These are phyloP conservation scores for Rhodotorula sp. DNA, from an alignment of 1,284 basidiomycete genomes.

Conservation along the genomic window DNA sequence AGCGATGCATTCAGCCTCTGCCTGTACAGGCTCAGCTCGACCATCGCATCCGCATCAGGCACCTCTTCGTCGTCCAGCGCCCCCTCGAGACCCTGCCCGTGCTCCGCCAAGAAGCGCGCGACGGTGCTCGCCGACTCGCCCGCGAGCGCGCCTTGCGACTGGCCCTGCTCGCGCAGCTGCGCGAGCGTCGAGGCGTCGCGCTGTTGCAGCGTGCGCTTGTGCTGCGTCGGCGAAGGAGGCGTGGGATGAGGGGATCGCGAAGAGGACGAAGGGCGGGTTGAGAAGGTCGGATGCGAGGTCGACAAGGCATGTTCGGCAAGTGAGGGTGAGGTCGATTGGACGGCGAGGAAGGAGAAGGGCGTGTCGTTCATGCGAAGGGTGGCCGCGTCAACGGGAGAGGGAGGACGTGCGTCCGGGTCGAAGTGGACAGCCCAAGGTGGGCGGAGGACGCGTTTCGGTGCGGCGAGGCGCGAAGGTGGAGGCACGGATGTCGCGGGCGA, in stretches of 20 bases:
- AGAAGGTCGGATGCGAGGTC: too few relatives aligned
- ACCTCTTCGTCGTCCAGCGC: background rate
- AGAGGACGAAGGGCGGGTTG: background rate
- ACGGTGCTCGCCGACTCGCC: too few relatives aligned
- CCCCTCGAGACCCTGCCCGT: too few relatives aligned
- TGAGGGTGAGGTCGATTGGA: too few relatives aligned
- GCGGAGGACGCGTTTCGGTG: background rate
- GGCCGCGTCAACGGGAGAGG: background rate
- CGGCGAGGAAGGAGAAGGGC: background rate
- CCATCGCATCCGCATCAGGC: slow-evolving; percentile 3
- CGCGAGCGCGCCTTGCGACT: background rate
- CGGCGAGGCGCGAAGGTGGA: background rate
- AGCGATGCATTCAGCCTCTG: background rate
- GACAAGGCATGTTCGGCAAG: too few relatives aligned
- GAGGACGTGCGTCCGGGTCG: background rate
- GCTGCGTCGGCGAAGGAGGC: background rate
- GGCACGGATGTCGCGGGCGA: background rate
- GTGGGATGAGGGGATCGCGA: too few relatives aligned
- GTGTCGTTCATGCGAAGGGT: too few relatives aligned
- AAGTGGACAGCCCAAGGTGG: background rate
- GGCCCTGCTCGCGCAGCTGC: background rate
- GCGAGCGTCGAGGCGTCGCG: background rate
- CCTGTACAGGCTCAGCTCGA: background rate
- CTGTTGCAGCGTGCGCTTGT: background rate
- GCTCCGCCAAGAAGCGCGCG: too few relatives aligned